phyloP scores from a whole-genome alignment of 768 basidiomycete genomes.

The Sistotremastrum niveocremeum region DNA sequence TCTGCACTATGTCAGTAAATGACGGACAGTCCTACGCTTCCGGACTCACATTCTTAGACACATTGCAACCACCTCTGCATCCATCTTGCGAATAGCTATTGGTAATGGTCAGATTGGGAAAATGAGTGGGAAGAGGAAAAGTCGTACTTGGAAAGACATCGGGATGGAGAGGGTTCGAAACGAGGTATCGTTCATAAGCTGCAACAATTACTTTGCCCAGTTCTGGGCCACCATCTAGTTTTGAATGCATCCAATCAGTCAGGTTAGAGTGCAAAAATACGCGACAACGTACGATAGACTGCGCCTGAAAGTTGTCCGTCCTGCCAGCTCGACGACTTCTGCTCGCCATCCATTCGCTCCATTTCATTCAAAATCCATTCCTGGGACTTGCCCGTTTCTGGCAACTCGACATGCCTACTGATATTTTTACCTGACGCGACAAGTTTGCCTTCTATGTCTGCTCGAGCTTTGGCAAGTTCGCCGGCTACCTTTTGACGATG shows the following conservation, averaged over 20 bases:
- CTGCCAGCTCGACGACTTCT: conserved; percentile 40
- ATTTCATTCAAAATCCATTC: conserved; percentile 73
- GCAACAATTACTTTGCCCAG: conserved; percentile 64
- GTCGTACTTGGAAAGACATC: conserved; percentile 62
- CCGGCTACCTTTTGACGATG: conserved; percentile 39
- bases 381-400: conserved; percentile 43
- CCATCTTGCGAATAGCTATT: conserved; percentile 81
- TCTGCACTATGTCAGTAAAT: conserved; percentile 11
- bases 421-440: conserved; percentile 51
- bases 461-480: conserved; percentile 51
- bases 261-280: background rate
- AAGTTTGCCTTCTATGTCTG: conserved; percentile 53
- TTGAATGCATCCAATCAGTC: background rate
- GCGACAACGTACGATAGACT: conserved; percentile 55
- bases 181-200: conserved; percentile 69
- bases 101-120: background rate
- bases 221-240: conserved; percentile 69
- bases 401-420: conserved; percentile 51
- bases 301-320: conserved; percentile 72
- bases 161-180: conserved; percentile 86
- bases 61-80: conserved; percentile 87
- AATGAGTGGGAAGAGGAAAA: background rate
- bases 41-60: conserved; percentile 45
- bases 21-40: background rate
- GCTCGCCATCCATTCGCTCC: conserved; percentile 60